Percentiles rank a stretch among this genome's conserved stretches.
Conservation (phyloP, 1,284 basidiomycete genomes). For the Microbotryomycetes sp. region DNA sequence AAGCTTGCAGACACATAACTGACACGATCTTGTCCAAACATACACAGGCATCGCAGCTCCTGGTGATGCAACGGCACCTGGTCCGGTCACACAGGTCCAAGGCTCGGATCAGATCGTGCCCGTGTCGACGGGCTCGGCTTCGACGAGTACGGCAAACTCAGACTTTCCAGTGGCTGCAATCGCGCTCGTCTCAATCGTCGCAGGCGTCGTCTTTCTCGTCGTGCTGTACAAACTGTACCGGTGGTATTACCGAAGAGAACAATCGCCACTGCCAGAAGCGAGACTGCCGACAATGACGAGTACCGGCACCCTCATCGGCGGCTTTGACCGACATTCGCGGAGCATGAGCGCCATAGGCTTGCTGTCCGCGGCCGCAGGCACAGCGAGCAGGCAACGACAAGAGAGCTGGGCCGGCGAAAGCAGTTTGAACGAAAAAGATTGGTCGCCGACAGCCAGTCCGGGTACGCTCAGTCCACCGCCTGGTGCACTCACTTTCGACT, state of each 20-base stretch:
- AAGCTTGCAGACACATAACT: too few relatives aligned
- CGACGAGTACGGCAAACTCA: conserved; percentile 6
- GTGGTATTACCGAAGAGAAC: conserved; percentile 5
- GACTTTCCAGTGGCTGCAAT: conserved; percentile 30
- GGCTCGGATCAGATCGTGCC: neutral
- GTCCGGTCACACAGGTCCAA: neutral
- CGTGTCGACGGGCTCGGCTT: neutral
- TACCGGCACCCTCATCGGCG: neutral
- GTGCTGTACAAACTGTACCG: conserved; percentile 27
- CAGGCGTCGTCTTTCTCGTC: conserved; percentile 14
- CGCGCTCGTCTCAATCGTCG: conserved; percentile 26
- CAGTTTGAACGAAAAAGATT: conserved; percentile 9
- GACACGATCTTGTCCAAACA: too few relatives aligned
- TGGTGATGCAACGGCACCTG: neutral
- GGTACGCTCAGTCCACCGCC: neutral
- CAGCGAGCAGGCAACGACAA: too few relatives aligned
- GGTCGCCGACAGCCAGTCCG: neutral
- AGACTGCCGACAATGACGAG: neutral
- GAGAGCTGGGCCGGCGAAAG: conserved; percentile 24
- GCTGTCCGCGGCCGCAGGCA: neutral
- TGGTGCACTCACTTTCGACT: neutral
- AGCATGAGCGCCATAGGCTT: conserved; percentile 11
- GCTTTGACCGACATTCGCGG: conserved; percentile 6
- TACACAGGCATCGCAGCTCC: too few relatives aligned
- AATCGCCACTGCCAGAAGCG: conserved; percentile 2